These are phyloP conservation scores for Aspergillus ustus DNA, from an alignment of 2,329 filamentous ascomycete genomes.

Conservation along the genomic window DNA sequence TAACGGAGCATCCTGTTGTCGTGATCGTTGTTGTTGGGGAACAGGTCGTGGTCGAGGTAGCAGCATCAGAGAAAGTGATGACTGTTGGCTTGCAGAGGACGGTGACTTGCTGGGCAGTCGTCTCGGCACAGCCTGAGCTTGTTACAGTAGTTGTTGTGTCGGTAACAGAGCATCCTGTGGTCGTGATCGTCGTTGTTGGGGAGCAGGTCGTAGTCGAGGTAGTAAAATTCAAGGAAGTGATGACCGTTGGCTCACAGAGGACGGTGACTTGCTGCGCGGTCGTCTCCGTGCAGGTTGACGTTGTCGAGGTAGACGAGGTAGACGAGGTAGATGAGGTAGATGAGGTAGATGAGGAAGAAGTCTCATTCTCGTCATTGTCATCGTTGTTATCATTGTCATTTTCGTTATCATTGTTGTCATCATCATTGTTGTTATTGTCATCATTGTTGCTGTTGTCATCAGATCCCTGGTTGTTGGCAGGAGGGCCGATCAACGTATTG, in stretches of 20 bases:
- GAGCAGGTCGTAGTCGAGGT: not conserved
- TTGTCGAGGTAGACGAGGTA: not conserved
- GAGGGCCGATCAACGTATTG: not conserved
- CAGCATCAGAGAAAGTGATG: not conserved
- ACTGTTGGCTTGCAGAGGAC: not conserved
- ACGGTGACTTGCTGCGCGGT: not conserved
- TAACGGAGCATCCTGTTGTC: not conserved
- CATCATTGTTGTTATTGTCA: not conserved
- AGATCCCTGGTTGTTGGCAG: not conserved
- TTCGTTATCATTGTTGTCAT: not conserved
- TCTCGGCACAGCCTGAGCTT: not conserved
- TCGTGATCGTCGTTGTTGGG: not conserved
- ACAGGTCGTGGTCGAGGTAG: not conserved
- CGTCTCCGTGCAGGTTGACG: not conserved
- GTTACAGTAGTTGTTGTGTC: not conserved
- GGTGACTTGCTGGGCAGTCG: not conserved
- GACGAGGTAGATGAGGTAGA: too few relatives aligned
- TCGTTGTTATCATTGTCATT: not conserved
- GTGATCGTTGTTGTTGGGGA: not conserved
- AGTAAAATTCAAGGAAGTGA: not conserved
- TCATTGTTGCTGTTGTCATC: not conserved
- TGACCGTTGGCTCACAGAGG: not conserved
- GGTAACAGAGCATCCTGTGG: not conserved
- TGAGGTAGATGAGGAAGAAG: not conserved
- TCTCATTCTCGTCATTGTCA: not conserved